A percentile compares a stretch with the other conserved stretches of the same genome.
These are phyloP conservation scores for Vicia villosa DNA, from an alignment of 306 rosid genomes.

Conservation along the genomic window DNA sequence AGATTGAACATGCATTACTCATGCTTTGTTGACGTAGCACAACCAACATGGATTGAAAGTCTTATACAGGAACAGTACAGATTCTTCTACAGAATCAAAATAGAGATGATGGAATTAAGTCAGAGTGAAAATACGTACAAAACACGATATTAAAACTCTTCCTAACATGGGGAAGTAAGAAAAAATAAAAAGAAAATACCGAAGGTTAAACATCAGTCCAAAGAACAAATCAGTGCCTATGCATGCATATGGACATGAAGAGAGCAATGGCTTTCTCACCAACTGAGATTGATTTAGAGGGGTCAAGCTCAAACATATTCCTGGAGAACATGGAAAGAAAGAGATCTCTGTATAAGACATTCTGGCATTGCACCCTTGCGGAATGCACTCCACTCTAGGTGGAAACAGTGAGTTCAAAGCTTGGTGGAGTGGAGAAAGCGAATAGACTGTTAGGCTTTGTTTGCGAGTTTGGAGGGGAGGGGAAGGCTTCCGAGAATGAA, in stretches of 20 bases:
- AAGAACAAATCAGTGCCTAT: neutral
- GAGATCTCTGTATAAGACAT: conserved; percentile 14
- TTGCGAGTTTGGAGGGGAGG: too few species aligned
- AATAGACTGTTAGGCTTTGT: too few species aligned
- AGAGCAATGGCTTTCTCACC: neutral
- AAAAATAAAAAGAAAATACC: conserved; percentile 4
- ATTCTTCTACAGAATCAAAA: conserved; percentile 3
- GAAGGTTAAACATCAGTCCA: neutral
- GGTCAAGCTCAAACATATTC: conserved; percentile 18
- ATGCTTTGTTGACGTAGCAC: conserved; percentile 7
- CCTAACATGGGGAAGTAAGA: conserved; percentile 10
- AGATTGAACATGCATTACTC: conserved; percentile 18
- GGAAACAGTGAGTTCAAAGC: conserved; percentile 8
- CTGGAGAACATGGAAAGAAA: neutral
- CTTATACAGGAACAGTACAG: neutral
- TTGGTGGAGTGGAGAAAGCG: neutral
- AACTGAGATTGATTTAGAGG: conserved; percentile 7
- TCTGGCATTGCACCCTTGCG: conserved; percentile 18
- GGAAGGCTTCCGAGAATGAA: too few species aligned
- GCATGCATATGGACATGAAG: conserved; percentile 20
- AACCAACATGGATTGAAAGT: conserved; percentile 11
- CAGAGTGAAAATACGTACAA: neutral
- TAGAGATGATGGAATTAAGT: conserved; percentile 4
- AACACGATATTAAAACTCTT: conserved; percentile 15
- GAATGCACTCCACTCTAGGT: conserved; percentile 3